Percentiles rank a stretch among this genome's conserved stretches.
phyloP scores from a whole-genome alignment of 2,329 filamentous ascomycete species.

The Sporothrix curviconia region DNA sequence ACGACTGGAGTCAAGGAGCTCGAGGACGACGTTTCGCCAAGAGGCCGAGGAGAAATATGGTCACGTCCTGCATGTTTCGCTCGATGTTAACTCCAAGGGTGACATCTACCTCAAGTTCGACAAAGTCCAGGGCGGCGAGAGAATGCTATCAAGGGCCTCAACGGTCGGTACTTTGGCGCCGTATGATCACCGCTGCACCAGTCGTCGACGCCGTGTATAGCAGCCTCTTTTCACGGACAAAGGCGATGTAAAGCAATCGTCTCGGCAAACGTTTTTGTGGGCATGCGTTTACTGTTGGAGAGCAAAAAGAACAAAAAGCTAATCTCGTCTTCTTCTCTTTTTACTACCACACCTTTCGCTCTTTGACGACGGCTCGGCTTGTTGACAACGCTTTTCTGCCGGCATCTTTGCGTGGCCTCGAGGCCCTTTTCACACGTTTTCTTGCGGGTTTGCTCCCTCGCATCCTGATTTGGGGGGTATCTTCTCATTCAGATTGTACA shows the following conservation, averaged over 20 bases:
- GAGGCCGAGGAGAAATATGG: constrained; percentile 96
- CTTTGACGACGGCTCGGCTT: too few species aligned
- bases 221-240: constrained; percentile 84
- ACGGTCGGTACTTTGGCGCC: constrained; percentile 90
- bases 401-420: too few species aligned
- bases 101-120: constrained; percentile 99
- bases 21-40: constrained; percentile 82
- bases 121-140: constrained; percentile 87
- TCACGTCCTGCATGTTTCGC: constrained; percentile 91
- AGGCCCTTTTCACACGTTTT: not conserved
- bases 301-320: constrained; percentile 53
- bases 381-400: too few species aligned
- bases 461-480: constrained; percentile 1
- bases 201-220: constrained; percentile 99
- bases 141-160: constrained; percentile 95
- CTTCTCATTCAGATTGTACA: constrained; percentile 12
- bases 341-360: too few species aligned
- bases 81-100: constrained; percentile 88
- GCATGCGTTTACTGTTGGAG: too few species aligned
- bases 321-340: constrained; percentile 30
- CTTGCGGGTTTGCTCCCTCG: not conserved
- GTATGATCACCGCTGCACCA: constrained; percentile 87
- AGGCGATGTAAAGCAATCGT: constrained; percentile 54
- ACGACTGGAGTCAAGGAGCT: constrained; percentile 87
- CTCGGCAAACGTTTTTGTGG: constrained; percentile 20